Evolutionary conservation across 1,139 yeast species (phyloP), one percentile per base, ranked within the genome.

Genomic region (Pichia sp.): DNA sequence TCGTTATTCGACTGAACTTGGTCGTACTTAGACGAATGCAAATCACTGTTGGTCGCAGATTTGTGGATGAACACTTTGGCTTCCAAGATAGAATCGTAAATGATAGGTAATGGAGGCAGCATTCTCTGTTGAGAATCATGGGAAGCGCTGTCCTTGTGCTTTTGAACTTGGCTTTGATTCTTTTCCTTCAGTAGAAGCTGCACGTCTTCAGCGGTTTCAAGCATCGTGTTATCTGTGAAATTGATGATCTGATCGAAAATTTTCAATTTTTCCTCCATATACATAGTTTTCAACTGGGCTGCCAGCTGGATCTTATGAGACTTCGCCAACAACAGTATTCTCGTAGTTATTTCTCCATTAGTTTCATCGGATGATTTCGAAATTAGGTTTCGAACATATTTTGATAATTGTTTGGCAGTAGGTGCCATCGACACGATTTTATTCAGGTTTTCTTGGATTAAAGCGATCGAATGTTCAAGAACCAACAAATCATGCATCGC

Each of bases 51-150:
- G 29, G 82, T 75, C 5, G 78, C 69, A 0, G 97, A 88, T 52
- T 80, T 81, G 61, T 92, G 97, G 28, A 83, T 77, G 57, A 88
- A 92, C 0, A 88, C 96, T 44, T 85, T 74, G 9, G 80, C 77
- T 49, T 71, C 68, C 28, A 90, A 72, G 4, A 68, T 69, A 1
- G 75, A 73, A 56, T 84, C 77, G 9, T 69, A 63, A 43, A 92
- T 85, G 28, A 63, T 64, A 0, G 97, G 97, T 29, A 90, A 64
- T 1, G 97, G 97, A 1, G 47, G 48, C 27, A 47, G 27, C 3
- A 44, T 31, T 31, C 33, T 31, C 7, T 31, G 9, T 7, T 31
- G 7, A 8, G 10, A 2, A 8, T 31, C 33, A 2, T 31, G 23
- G 23, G 23, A 16, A 16, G 23, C 23, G 23, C 23, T 16, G 23